Evolutionary conservation across 495 filamentous ascomycete genomes (phyloP), one percentile per base, ranked within the genome.

Genomic region (Geopyxis carbonaria): DNA sequence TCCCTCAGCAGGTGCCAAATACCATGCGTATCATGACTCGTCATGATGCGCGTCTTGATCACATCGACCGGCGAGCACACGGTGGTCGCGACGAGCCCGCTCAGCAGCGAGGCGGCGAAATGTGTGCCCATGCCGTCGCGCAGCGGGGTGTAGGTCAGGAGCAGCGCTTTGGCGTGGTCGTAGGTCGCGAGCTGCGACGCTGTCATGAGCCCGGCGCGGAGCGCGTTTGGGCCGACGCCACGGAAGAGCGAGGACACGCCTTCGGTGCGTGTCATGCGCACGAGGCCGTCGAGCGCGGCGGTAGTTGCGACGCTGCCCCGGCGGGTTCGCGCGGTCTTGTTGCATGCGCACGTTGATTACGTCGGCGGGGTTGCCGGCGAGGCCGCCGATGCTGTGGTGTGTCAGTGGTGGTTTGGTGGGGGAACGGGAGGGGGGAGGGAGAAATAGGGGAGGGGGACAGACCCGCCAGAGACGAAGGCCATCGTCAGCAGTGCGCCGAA

Each of bases 341-440:
- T 97, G 89, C 89, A 97, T 97, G 46, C 89, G 84, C 29, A 97
- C 89, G 61, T 97, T 97, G 42, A 94, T 68, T 8, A 97, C 80
- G 56, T 97, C 36, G 13, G 87, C 87, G 0, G 84, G 80, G 60
- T 95, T 95, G 41, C 89, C 89, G 8, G 80, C 79, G 5, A 93
- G 57, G 18, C 89, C 89, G 41, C 89, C 89, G 3, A 93, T 60
- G 58, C 46, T 50, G 15, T 1, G 8, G 15, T 42, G 29, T 46
- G 33, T 43, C 19, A 37, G 22, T 14, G 15, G 8, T 30, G 27
- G 11, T 30, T 15, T 30, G 31, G 31, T 27, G 25, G 8, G 22
- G 16, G 9, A 21, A 7, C 9, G 40, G 11, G 20, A 23, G 25
- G 9, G 31, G 16, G 19, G 11, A 13, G n/a, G 16, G 8, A 31